phyloP scores from a whole-genome alignment of 176 grass and related monocot species.

The Rhynchospora pubera region DNA sequence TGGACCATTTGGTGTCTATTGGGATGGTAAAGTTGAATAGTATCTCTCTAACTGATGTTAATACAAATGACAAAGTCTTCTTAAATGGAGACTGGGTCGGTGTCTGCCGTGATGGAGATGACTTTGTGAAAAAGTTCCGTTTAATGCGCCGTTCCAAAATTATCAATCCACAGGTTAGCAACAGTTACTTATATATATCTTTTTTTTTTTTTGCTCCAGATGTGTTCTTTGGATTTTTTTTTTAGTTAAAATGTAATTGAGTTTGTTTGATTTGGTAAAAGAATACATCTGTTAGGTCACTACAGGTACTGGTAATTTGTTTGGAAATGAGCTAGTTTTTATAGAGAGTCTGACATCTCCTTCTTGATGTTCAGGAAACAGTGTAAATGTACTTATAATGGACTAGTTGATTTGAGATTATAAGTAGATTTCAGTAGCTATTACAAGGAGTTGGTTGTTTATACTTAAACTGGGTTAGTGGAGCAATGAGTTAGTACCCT shows the following conservation, averaged over 20 bases:
- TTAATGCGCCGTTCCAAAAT: slow-evolving; percentile 56
- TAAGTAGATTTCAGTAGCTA: background rate
- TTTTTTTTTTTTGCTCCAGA: slow-evolving; percentile 7
- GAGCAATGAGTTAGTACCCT: background rate
- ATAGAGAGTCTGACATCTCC: background rate
- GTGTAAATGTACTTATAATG: background rate
- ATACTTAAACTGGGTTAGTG: background rate
- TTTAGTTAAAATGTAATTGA: background rate
- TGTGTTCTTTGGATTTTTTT: background rate
- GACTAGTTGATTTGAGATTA: background rate
- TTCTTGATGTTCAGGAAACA: background rate
- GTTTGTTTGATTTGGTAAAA: slow-evolving; percentile 9
- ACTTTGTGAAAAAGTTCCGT: slow-evolving; percentile 67
- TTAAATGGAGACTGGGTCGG: slow-evolving; percentile 83
- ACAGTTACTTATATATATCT: slow-evolving; percentile 5
- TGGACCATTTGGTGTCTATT: slow-evolving; percentile 66
- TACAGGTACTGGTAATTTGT: background rate
- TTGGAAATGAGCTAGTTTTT: background rate
- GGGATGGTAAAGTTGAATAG: slow-evolving; percentile 77
- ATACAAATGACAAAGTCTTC: slow-evolving; percentile 63
- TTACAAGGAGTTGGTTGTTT: background rate
- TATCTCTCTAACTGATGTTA: slow-evolving; percentile 28
- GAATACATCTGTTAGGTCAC: background rate
- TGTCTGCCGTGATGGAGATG: slow-evolving; percentile 51
- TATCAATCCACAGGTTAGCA: slow-evolving; percentile 54